Evolutionary conservation across 257 asterid species (phyloP).

Genomic region (Solanum chmielewskii): DNA sequence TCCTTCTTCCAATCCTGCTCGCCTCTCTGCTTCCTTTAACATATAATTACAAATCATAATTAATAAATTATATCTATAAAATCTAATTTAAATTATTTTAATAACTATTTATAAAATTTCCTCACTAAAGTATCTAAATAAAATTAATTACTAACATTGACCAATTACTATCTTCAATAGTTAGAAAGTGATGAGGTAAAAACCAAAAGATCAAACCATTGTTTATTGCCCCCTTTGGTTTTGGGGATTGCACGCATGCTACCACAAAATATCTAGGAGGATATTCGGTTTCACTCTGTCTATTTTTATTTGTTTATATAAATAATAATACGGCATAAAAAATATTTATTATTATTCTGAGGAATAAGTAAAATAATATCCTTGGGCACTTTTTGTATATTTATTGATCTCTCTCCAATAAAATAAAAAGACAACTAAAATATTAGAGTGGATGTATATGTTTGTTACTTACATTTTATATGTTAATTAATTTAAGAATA

Average conservation of each 20-base stretch:
- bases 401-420: neutral
- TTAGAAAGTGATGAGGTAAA: neutral
- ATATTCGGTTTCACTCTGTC: neutral
- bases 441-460: too few relatives aligned
- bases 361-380: neutral
- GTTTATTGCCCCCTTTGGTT: neutral
- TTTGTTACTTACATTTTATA: too few relatives aligned
- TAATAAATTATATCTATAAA: neutral
- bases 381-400: neutral
- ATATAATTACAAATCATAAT: too few relatives aligned
- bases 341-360: neutral
- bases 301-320: too few relatives aligned
- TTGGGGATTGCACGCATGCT: neutral
- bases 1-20: neutral
- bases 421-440: neutral
- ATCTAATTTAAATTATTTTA: too few relatives aligned
- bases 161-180: neutral
- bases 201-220: neutral
- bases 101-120: neutral
- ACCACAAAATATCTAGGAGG: neutral
- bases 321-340: fast-evolving
- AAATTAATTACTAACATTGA: neutral
- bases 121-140: neutral
- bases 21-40: neutral
- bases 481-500: too few relatives aligned